phyloP scores from a whole-genome alignment of 1,284 basidiomycete species.

The Melampsora abietis-canadensis region DNA sequence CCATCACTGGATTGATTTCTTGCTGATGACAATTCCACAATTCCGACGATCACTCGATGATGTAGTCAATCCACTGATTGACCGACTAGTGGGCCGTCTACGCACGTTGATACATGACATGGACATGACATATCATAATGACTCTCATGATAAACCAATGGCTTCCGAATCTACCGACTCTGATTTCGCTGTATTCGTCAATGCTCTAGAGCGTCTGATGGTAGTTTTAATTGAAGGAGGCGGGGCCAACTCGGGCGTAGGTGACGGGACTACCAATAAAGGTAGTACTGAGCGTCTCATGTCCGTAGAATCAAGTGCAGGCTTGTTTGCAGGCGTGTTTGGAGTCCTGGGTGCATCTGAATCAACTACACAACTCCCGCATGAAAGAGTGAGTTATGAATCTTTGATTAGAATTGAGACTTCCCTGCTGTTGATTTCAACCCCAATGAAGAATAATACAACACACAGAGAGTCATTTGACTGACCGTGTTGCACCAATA shows the following conservation, averaged over 20 bases:
- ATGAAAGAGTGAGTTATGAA: conserved; percentile 12
- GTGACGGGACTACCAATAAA: conserved; percentile 55
- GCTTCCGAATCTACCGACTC: conserved; percentile 64
- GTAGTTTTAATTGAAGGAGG: conserved; percentile 58
- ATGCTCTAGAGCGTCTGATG: conserved; percentile 74
- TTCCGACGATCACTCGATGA: conserved; percentile 68
- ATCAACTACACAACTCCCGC: conserved; percentile 5
- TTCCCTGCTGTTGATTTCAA: not conserved
- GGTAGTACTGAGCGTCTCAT: conserved; percentile 51
- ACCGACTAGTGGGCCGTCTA: conserved; percentile 76
- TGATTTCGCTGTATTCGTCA: conserved; percentile 77
- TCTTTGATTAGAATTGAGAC: not conserved
- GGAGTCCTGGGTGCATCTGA: conserved; percentile 61
- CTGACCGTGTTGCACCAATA: conserved; percentile 3
- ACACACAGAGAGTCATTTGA: conserved; percentile 13
- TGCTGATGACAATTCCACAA: conserved; percentile 81
- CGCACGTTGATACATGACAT: conserved; percentile 62
- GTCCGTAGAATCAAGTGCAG: conserved; percentile 48
- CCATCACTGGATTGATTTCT: conserved; percentile 94
- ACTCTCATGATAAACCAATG: conserved; percentile 50
- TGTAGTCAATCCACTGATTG: conserved; percentile 67
- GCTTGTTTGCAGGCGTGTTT: conserved; percentile 68
- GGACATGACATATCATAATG: conserved; percentile 50
- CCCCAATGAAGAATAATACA: conserved; percentile 3
- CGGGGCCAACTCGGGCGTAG: conserved; percentile 52